Conservation (phyloP, 257 asterid genomes). For the Perilla frutescens region DNA sequence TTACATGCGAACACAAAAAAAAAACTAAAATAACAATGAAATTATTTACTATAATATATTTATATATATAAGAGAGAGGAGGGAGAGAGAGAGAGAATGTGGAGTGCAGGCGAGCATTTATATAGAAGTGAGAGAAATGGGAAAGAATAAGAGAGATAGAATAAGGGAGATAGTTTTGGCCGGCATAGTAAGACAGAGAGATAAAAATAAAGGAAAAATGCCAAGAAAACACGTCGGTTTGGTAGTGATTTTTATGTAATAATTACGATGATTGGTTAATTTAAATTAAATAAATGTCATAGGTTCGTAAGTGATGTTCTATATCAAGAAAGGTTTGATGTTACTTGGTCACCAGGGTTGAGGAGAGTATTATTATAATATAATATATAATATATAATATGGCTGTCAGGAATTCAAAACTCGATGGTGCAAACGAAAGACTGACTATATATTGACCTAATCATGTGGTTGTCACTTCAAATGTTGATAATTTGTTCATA, state of each 20-base stretch:
- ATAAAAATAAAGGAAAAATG: constrained; percentile 43
- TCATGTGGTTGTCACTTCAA: too few species aligned
- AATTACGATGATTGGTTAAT: background rate
- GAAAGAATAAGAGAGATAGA: constrained; percentile 19
- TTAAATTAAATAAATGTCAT: background rate
- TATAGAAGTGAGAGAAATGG: constrained; percentile 35
- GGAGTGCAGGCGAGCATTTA: constrained; percentile 44
- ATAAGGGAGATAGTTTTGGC: constrained; percentile 48
- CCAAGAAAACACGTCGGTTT: constrained; percentile 55
- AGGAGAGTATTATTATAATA: constrained; percentile 11
- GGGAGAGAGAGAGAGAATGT: constrained; percentile 25
- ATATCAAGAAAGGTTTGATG: constrained; percentile 31
- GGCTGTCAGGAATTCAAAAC: background rate
- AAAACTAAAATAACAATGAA: background rate
- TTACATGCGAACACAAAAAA: constrained; percentile 38
- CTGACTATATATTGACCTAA: background rate
- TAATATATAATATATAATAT: too few species aligned
- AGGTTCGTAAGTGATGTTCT: constrained; percentile 9
- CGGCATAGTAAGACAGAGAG: constrained; percentile 73
- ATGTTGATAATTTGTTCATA: background rate
- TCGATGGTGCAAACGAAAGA: background rate
- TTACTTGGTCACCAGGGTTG: constrained; percentile 24
- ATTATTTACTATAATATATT: background rate
- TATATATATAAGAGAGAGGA: background rate
- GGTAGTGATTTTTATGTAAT: constrained; percentile 47